These are phyloP conservation scores for Pichia manshurica DNA, from an alignment of 805 yeast species.

Conservation along the genomic window DNA sequence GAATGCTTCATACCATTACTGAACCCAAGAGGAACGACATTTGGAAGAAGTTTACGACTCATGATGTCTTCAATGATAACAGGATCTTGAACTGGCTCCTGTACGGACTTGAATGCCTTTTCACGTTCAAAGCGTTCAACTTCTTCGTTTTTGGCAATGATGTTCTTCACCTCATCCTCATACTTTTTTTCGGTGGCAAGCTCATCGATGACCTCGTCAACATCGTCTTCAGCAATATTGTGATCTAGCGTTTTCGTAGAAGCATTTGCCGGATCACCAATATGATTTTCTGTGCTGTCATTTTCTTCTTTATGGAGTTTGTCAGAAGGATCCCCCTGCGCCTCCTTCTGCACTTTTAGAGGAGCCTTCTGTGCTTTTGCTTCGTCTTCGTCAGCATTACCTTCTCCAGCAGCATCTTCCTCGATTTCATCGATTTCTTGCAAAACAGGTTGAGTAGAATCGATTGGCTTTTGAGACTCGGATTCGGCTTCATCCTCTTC, in stretches of 20 bases:
- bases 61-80: slow-evolving; percentile 13
- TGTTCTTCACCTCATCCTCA: slow-evolving; percentile 9
- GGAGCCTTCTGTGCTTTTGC: not conserved
- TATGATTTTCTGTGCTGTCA: no score
- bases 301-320: no score
- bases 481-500: not conserved
- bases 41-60: slow-evolving; percentile 2
- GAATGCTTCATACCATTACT: not conserved
- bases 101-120: slow-evolving; percentile 18
- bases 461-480: not conserved
- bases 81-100: slow-evolving; percentile 11
- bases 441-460: not conserved
- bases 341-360: not conserved
- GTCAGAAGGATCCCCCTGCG: not conserved
- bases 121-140: slow-evolving; percentile 33
- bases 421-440: no score
- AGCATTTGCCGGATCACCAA: no score
- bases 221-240: not conserved
- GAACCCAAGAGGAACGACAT: not conserved
- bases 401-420: no score
- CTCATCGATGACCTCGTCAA: slow-evolving; percentile 25
- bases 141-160: slow-evolving; percentile 27
- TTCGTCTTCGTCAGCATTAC: not conserved
- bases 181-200: slow-evolving; percentile 35
- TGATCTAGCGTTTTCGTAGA: no score